Evolutionary conservation across 2,329 filamentous ascomycete species (phyloP).

Genomic region (Fusarium proliferatum): DNA sequence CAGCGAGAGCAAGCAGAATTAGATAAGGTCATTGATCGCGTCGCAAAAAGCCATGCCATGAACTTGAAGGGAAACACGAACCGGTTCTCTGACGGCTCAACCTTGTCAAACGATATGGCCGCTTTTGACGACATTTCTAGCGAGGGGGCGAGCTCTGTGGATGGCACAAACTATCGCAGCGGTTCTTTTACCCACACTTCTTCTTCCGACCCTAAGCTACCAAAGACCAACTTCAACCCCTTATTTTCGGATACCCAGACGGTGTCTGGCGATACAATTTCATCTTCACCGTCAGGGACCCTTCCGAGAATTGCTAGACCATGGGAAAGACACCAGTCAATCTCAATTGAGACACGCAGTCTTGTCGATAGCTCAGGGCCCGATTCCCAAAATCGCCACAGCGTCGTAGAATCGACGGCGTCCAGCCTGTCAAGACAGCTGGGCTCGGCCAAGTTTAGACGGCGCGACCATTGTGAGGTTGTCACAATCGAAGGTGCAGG

Average conservation of each 20-base stretch:
- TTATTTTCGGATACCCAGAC: conserved; percentile 57
- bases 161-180: conserved; percentile 61
- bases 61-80: conserved; percentile 55
- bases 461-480: conserved; percentile 72
- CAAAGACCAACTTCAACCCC: conserved; percentile 54
- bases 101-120: conserved; percentile 61
- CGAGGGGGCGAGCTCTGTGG: conserved; percentile 68
- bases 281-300: conserved; percentile 57
- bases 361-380: conserved; percentile 57
- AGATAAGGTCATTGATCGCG: conserved; percentile 79
- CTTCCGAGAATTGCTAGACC: conserved; percentile 54
- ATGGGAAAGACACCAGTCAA: conserved; percentile 65
- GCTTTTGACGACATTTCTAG: conserved; percentile 66
- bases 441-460: conserved; percentile 67
- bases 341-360: conserved; percentile 61
- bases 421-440: conserved; percentile 65
- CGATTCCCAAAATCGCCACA: conserved; percentile 56
- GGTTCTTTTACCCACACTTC: conserved; percentile 61
- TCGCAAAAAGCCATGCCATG: conserved; percentile 72
- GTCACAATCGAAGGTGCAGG: conserved; percentile 70
- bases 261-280: conserved; percentile 58
- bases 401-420: conserved; percentile 58
- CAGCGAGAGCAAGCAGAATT: conserved; percentile 77
- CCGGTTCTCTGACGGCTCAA: conserved; percentile 65
- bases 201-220: conserved; percentile 54